Conservation (phyloP, 495 filamentous ascomycete species). For the Aspergillus leporis region DNA sequence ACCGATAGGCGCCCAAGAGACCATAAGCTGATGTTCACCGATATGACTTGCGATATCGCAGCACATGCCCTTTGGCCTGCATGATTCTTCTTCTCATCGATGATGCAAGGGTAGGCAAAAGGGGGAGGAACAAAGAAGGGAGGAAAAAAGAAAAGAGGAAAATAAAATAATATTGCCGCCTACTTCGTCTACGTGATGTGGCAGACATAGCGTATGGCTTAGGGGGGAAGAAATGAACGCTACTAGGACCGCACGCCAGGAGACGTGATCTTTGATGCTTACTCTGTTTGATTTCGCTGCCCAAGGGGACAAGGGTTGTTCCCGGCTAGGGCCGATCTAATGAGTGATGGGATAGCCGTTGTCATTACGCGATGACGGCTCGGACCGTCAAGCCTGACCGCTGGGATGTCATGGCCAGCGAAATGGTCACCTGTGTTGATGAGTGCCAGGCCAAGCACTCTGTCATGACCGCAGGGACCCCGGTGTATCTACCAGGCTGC, state of each 20-base stretch:
- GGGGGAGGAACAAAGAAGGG: no score
- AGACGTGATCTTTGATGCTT: conserved; percentile 15
- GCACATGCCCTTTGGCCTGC: conserved; percentile 11
- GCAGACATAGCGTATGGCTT: conserved; percentile 4
- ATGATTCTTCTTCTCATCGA: conserved; percentile 6
- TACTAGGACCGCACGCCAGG: conserved; percentile 4
- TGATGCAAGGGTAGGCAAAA: not conserved
- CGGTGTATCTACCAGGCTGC: conserved; percentile 24
- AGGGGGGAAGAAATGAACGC: not conserved
- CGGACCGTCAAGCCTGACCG: conserved; percentile 25
- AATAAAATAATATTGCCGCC: conserved; percentile 9
- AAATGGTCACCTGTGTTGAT: conserved; percentile 20
- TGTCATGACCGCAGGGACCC: conserved; percentile 14
- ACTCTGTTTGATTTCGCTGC: conserved; percentile 26
- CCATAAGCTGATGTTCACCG: conserved; percentile 19
- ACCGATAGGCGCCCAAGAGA: conserved; percentile 23
- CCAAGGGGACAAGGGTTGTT: conserved; percentile 25
- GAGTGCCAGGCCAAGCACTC: conserved; percentile 16
- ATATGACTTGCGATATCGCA: conserved; percentile 13
- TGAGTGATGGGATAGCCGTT: conserved; percentile 18
- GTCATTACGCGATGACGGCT: conserved; percentile 21
- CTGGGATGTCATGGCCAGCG: conserved; percentile 20
- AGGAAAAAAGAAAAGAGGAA: conserved; percentile 14
- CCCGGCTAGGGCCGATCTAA: conserved; percentile 20
- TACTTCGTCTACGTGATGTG: conserved; percentile 12